Evolutionary conservation across 2,329 filamentous ascomycete species (phyloP), one percentile per base, ranked within the genome.

Genomic region (Orbilia quercus): DNA sequence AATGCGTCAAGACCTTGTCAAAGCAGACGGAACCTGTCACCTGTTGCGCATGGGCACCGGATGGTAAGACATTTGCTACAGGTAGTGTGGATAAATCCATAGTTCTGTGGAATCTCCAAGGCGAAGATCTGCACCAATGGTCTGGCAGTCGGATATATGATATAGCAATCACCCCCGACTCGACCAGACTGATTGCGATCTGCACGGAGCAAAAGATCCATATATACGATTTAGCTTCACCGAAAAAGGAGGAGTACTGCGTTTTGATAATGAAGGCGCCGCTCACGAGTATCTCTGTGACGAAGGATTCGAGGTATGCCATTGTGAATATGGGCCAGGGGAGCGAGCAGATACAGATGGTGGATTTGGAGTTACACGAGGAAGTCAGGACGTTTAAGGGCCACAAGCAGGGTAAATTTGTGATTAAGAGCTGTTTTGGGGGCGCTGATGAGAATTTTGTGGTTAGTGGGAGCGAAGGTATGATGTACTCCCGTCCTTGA

Each of bases 391-490:
- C 85, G 76, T 98, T 91, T 79, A 83, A 87, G 14, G 93, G 92
- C 0, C 90, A 93, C 74, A 86, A 85, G 45, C 91, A 92, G 75
- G 89, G 88, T 60, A 83, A 89, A 1, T 96, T 84, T 79, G 86
- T 97, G 63, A 96, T 99, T 70, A 86, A 94, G 55, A 91, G 89
- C 77, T 83, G 85, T 0, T 95, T 97, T 81, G 95, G 95, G 16
- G 95, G 95, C 31, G 93, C 94, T 0, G 89, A 91, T 69, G 92
- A 97, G 82, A 93, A 90, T 79, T 97, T 97, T 80, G 90, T 98
- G 7, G 84, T 96, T 25, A 94, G 91, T 78, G 95, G 95, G 9
- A 96, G 92, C 78, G 92, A 97, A 85, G 90, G 91, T 92, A 82
- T 78, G 83, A 77, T 34, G 25, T 45, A 31, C 28, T 9, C 28